phyloP scores from a whole-genome alignment of 177 flowering plant genomes.

The Vitis hybrid region DNA sequence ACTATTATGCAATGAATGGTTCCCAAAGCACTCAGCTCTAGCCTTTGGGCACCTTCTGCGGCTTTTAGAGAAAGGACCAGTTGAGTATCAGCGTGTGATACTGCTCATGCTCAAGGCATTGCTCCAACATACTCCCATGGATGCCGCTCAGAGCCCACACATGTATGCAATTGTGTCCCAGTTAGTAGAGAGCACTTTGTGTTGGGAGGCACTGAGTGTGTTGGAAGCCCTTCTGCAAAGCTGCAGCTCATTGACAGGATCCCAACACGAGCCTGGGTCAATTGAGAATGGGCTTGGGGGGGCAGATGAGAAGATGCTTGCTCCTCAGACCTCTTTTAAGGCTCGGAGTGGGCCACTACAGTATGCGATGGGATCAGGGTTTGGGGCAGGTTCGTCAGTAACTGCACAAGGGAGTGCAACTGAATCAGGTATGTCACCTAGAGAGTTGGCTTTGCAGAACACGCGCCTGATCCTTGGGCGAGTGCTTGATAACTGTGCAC shows the following conservation, averaged over 20 bases:
- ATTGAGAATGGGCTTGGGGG: slow-evolving; percentile 66
- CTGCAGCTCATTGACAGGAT: slow-evolving; percentile 73
- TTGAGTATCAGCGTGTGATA: slow-evolving; percentile 88
- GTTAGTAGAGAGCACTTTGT: slow-evolving; percentile 92
- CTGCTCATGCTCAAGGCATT: slow-evolving; percentile 91
- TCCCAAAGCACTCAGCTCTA: slow-evolving; percentile 92
- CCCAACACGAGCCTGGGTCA: slow-evolving; percentile 53
- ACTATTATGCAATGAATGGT: slow-evolving; percentile 83
- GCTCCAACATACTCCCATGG: slow-evolving; percentile 97
- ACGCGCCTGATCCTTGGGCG: slow-evolving; percentile 90
- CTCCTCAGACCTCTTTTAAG: slow-evolving; percentile 80
- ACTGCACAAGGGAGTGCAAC: slow-evolving; percentile 34
- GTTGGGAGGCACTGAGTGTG: slow-evolving; percentile 95
- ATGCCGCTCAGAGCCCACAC: slow-evolving; percentile 95
- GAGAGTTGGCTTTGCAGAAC: slow-evolving; percentile 86
- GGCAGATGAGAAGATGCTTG: slow-evolving; percentile 71
- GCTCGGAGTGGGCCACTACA: slow-evolving; percentile 90
- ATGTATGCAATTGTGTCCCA: slow-evolving; percentile 97
- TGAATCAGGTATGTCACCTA: slow-evolving; percentile 57
- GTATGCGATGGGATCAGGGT: slow-evolving; percentile 49
- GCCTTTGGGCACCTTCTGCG: slow-evolving; percentile 93
- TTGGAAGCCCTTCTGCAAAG: slow-evolving; percentile 96
- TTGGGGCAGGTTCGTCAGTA: slow-evolving; percentile 29
- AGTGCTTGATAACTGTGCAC: slow-evolving; percentile 77
- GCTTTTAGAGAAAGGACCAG: slow-evolving; percentile 92